phyloP scores from a whole-genome alignment of 768 basidiomycete species.

The Multifurca ochricompacta region DNA sequence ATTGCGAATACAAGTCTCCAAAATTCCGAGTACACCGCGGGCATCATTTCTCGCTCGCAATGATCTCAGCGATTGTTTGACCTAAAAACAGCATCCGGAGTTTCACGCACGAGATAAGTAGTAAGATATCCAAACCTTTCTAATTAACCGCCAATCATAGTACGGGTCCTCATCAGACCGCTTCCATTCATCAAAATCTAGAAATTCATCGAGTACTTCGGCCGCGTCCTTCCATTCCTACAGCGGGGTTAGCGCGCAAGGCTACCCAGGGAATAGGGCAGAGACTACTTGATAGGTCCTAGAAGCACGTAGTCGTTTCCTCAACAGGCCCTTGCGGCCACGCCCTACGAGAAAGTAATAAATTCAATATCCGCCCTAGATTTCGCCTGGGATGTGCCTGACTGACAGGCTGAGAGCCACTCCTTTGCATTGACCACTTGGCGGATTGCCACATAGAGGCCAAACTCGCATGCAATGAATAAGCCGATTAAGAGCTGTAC shows the following conservation, averaged over 20 bases:
- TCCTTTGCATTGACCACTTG: conserved; percentile 95
- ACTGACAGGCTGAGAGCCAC: conserved; percentile 80
- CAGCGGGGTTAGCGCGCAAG: neutral
- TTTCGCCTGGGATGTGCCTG: neutral
- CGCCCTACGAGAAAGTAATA: conserved; percentile 47
- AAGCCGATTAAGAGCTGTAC: conserved; percentile 72
- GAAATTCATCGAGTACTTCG: conserved; percentile 64
- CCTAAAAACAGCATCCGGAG: conserved; percentile 32
- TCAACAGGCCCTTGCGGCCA: conserved; percentile 71
- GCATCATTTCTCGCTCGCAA: conserved; percentile 74
- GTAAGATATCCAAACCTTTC: conserved; percentile 43
- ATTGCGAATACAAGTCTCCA: conserved; percentile 83
- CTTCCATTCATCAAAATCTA: conserved; percentile 91
- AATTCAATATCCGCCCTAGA: neutral
- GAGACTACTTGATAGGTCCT: conserved; percentile 59
- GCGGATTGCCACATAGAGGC: conserved; percentile 77
- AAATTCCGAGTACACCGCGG: conserved; percentile 77
- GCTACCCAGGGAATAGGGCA: neutral
- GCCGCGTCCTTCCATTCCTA: conserved; percentile 89
- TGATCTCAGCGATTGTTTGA: conserved; percentile 62
- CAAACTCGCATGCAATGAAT: conserved; percentile 79
- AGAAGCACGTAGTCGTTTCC: conserved; percentile 68
- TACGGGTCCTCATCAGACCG: conserved; percentile 76
- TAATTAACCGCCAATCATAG: conserved; percentile 86
- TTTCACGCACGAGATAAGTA: neutral